Evolutionary conservation across 805 yeast species (phyloP), one percentile per base, ranked within the genome.

Genomic region (Sungouiella blattae): DNA sequence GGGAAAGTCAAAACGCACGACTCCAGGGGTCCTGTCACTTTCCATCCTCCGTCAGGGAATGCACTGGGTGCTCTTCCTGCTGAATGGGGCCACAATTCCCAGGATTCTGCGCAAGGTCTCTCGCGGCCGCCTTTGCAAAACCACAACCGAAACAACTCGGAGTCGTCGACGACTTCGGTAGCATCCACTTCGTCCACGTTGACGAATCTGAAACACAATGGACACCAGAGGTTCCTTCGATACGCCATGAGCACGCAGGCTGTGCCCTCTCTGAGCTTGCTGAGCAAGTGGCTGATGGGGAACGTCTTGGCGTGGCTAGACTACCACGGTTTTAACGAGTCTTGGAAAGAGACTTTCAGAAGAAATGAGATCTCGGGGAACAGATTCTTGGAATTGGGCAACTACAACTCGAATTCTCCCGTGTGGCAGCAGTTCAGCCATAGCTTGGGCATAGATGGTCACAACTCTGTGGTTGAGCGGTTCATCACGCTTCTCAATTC

Each of bases 291-390:
- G 96, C 77, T 81, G 1, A 62, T 74, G 43, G 77, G 71, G n/a
- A 68, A 83, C 34, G 89, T 87, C 1, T 40, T 69, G 0, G 54
- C 62, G 31, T 88, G 95, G 94, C 66, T 88, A 17, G 79, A 73
- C 6, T 47, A 58, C n/a, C 72, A 87, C 53, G 69, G 73, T 14
- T 88, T 88, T 58, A 82, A 83, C 45, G 74, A 71, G 3, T 65
- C 80, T 11, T 88, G 96, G 96, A 64, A 73, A n/a, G 73, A 67
- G 4, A 72, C 79, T 12, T 83, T 88, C 57, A 62, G 62, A 26
- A 67, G 68, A 28, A 69, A 77, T 41, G 75, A 76, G 32, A 64
- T 88, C 3, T 62, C 69, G 7, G 87, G 88, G 0, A 72, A 76
- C 30, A 63, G 72, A 18, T 87, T 88, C 48, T 57, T 87, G 16